Evolutionary conservation across 176 grass and related monocot species (phyloP), one percentile per base, ranked within the genome.

Genomic region (Stipa capillata): DNA sequence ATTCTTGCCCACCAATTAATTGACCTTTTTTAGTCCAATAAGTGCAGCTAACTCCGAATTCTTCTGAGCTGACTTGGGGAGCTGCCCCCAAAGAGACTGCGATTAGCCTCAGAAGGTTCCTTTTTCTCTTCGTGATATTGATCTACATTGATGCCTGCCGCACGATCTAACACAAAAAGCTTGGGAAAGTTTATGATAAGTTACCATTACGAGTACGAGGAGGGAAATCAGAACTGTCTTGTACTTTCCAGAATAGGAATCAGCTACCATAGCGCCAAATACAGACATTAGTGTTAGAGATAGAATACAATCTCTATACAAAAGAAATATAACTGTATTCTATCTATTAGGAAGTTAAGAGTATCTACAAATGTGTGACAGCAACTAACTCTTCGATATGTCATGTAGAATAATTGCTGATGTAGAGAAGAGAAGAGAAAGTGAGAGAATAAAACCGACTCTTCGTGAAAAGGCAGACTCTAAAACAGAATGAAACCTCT

Each of bases 211-310:
- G 60, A 86, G 78, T 1, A 80, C 12, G 40, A 86, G 36, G 18
- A 73, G 66, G 65, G 79, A 79, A 24, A 86, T 29, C 8, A 74
- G 12, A 10, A 74, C 63, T 35, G 67, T 90, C 20, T 29, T 90
- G 74, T 80, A 80, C 50, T 80, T 84, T 25, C 89, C 84, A 75
- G 59, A 80, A 40, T 72, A 84, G 4, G 80, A 49, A 25, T 84
- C 88, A 17, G 84, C 80, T 39, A 81, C 35, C 45, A 81, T 9
- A 36, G 74, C 80, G 23, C 69, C 84, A 28, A 87, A 33, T 15
- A 91, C 10, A 27, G 76, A 54, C 69, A 76, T 67, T n/a, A 83
- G 43, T n/a, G n/a, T n/a, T n/a, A n/a, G n/a, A n/a, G n/a, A n/a
- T n/a, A n/a, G n/a, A n/a, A n/a, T n/a, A n/a, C n/a, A n/a, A n/a